Percentiles rank a stretch among this genome's conserved stretches.
phyloP scores from a whole-genome alignment of 2,329 filamentous ascomycete genomes.

The Fusarium decemcellulare region DNA sequence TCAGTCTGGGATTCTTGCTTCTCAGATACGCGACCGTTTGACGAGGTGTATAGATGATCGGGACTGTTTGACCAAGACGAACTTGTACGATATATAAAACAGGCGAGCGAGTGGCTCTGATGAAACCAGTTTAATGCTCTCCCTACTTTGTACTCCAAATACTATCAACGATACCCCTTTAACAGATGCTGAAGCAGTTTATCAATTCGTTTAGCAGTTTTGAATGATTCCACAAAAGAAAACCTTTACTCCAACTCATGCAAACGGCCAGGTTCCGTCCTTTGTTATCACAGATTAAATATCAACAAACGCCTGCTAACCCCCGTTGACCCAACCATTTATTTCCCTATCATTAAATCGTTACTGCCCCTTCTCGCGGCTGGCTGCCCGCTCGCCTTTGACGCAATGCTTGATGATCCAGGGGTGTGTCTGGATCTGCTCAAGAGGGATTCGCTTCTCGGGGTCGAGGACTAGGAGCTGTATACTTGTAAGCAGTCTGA shows the following conservation, averaged over 20 bases:
- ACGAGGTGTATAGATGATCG: constrained; percentile 89
- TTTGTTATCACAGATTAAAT: constrained; percentile 26
- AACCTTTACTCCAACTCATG: constrained; percentile 51
- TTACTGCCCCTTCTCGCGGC: constrained; percentile 61
- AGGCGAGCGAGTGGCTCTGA: constrained; percentile 20
- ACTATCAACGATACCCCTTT: constrained; percentile 46
- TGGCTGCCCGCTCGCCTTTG: constrained; percentile 69
- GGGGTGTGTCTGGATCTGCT: constrained; percentile 89
- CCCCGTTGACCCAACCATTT: constrained; percentile 32
- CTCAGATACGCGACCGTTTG: constrained; percentile 92
- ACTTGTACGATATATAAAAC: constrained; percentile 43
- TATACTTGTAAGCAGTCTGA: constrained; percentile 42
- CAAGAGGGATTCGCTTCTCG: constrained; percentile 91
- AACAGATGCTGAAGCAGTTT: constrained; percentile 22
- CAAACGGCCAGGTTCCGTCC: constrained; percentile 40
- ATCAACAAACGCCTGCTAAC: constrained; percentile 40
- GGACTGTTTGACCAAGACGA: constrained; percentile 9
- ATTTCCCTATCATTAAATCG: constrained; percentile 34
- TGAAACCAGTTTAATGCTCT: constrained; percentile 21
- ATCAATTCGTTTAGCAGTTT: constrained; percentile 29
- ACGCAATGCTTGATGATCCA: constrained; percentile 98
- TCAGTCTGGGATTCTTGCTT: constrained; percentile 99
- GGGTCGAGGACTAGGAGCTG: constrained; percentile 92
- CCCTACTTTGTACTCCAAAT: constrained; percentile 39
- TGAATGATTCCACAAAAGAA: constrained; percentile 40